Evolutionary conservation across 179 eudicot genomes (phyloP).

Genomic region (Beta corolliflora): DNA sequence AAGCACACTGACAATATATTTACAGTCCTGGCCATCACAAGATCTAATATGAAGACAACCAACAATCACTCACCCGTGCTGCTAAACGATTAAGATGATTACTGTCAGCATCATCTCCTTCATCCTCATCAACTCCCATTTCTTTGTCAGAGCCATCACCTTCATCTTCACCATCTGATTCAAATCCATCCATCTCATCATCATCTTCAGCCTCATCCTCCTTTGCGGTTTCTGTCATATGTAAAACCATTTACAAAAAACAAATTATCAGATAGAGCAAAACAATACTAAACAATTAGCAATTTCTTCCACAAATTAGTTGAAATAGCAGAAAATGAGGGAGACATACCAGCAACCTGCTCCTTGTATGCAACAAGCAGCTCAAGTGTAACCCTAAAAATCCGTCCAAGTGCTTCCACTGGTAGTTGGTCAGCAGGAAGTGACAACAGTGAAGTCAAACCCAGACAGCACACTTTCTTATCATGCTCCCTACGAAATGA

Average conservation of each 20-base stretch:
- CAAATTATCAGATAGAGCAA: background rate
- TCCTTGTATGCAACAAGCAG: conserved; percentile 95
- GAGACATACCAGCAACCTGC: conserved; percentile 76
- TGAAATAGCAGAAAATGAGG: background rate
- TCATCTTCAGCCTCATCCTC: conserved; percentile 71
- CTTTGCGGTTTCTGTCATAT: conserved; percentile 69
- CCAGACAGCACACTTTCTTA: conserved; percentile 97
- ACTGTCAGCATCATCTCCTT: conserved; percentile 88
- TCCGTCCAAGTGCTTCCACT: conserved; percentile 82
- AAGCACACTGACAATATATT: background rate
- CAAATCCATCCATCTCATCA: conserved; percentile 90
- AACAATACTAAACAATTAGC: background rate
- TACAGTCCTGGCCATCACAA: background rate
- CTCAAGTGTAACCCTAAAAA: conserved; percentile 85
- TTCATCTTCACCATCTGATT: conserved; percentile 79
- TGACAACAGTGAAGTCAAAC: conserved; percentile 78
- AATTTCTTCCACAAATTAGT: background rate
- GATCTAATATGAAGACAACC: background rate
- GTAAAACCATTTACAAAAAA: conserved; percentile 7
- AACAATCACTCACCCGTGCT: conserved; percentile 62
- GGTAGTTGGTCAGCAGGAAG: conserved; percentile 90
- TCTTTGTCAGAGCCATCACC: conserved; percentile 80
- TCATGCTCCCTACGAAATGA: conserved; percentile 77
- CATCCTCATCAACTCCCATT: conserved; percentile 94
- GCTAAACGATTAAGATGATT: conserved; percentile 71